Evolutionary conservation across 2,329 filamentous ascomycete genomes (phyloP).

Genomic region (Sclerotinia spermophila): DNA sequence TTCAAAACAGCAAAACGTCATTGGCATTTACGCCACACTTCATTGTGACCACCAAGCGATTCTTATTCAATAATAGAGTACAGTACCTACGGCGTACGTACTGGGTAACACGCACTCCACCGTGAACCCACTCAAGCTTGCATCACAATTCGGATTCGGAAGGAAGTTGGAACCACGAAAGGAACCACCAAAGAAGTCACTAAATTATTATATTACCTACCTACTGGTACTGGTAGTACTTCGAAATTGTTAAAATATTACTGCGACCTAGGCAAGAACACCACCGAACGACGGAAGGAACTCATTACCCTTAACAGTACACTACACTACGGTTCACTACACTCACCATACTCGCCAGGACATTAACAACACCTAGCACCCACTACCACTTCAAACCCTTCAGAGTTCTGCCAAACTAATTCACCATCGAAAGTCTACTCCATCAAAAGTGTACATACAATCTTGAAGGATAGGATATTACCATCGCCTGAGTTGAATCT

Average conservation of each 20-base stretch:
- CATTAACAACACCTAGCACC: neutral
- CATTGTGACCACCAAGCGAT: conserved; percentile 6
- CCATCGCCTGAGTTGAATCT: neutral
- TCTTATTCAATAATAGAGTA: neutral
- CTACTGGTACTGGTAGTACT: neutral
- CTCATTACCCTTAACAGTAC: neutral
- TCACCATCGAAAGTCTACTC: neutral
- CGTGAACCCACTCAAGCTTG: neutral
- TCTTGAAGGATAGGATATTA: neutral
- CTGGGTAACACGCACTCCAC: neutral
- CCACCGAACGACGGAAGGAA: neutral
- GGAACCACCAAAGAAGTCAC: neutral
- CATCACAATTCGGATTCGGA: neutral
- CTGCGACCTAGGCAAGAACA: neutral
- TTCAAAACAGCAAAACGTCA: neutral
- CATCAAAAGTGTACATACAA: conserved; percentile 1
- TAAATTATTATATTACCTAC: neutral
- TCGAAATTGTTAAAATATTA: neutral
- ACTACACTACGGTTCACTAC: neutral
- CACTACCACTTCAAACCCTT: neutral
- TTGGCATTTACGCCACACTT: neutral
- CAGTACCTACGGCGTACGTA: neutral
- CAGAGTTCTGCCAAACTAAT: neutral
- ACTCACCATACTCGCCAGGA: neutral
- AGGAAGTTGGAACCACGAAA: neutral